Conservation (phyloP, 495 filamentous ascomycete genomes). For the Pseudoneurospora amorphoporcata region DNA sequence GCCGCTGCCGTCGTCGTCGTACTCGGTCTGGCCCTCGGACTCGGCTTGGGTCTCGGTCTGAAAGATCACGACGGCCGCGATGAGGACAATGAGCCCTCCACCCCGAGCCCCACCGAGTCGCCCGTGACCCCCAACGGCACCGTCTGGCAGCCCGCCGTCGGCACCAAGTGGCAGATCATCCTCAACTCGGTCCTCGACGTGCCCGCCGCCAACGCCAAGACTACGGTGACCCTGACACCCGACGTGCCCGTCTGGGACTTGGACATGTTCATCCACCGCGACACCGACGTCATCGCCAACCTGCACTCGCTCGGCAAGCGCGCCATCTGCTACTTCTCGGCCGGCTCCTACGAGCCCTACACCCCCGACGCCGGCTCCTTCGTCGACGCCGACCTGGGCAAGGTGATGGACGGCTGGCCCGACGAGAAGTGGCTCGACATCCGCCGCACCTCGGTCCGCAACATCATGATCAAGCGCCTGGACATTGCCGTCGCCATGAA, state of each 20-base stretch:
- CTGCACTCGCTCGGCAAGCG: slow-evolving; percentile 21
- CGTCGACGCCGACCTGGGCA: slow-evolving; percentile 39
- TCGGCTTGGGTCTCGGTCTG: slow-evolving; percentile 13
- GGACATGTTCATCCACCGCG: slow-evolving; percentile 18
- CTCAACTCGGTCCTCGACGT: slow-evolving; percentile 25
- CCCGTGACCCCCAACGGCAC: background rate
- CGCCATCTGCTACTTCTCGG: slow-evolving; percentile 66
- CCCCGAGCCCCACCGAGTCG: slow-evolving; percentile 1
- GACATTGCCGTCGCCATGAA: slow-evolving; percentile 47
- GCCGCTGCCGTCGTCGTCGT: slow-evolving; percentile 6
- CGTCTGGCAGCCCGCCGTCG: slow-evolving; percentile 12
- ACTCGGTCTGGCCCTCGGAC: slow-evolving; percentile 8
- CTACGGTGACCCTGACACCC: slow-evolving; percentile 9
- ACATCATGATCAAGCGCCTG: slow-evolving; percentile 48
- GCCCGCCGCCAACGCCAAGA: slow-evolving; percentile 14
- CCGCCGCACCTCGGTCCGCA: slow-evolving; percentile 43
- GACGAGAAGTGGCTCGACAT: slow-evolving; percentile 59
- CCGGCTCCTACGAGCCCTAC: slow-evolving; percentile 48
- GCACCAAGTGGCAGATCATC: slow-evolving; percentile 20
- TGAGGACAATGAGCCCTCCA: background rate
- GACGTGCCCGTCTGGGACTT: slow-evolving; percentile 22
- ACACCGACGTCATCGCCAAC: slow-evolving; percentile 10
- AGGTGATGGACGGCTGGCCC: slow-evolving; percentile 48
- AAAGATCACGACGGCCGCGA: slow-evolving; percentile 2
- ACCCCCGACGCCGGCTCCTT: slow-evolving; percentile 48